phyloP scores from a whole-genome alignment of 352 stramenopile genomes.

The Phytophthora ohioensis region DNA sequence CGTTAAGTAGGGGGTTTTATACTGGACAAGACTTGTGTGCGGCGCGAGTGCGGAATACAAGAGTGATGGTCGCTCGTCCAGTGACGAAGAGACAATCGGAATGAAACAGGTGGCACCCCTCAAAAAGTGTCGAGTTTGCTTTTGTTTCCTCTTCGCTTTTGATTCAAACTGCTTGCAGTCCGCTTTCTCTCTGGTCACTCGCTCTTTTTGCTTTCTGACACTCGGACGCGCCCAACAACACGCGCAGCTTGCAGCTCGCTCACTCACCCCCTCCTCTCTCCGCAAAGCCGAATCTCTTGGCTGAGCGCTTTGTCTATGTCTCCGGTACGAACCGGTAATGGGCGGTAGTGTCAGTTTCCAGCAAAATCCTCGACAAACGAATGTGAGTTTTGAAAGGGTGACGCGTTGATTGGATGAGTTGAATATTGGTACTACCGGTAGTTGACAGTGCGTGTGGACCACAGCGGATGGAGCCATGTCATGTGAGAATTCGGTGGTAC shows the following conservation, averaged over 20 bases:
- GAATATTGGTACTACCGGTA: not conserved
- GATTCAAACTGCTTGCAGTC: not conserved
- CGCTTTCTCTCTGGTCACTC: constrained; percentile 16
- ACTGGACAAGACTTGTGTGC: constrained; percentile 3
- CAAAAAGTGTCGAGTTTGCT: constrained; percentile 27
- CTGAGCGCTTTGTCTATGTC: constrained; percentile 17
- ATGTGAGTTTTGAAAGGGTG: constrained; percentile 3
- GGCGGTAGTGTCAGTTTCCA: constrained; percentile 12
- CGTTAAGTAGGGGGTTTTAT: constrained; percentile 4
- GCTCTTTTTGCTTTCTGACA: constrained; percentile 54
- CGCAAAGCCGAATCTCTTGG: constrained; percentile 28
- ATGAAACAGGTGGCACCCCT: constrained; percentile 24
- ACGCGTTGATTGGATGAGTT: constrained; percentile 10
- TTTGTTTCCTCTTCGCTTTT: constrained; percentile 11
- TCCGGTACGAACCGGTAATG: constrained; percentile 1
- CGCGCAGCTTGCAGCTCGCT: constrained; percentile 1
- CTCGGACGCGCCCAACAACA: constrained; percentile 26
- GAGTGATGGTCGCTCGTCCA: constrained; percentile 38
- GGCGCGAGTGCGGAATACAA: constrained; percentile 19
- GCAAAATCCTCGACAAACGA: not conserved
- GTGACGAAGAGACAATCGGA: constrained; percentile 34
- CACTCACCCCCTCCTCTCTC: not conserved
- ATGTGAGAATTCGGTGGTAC: constrained; percentile 19
- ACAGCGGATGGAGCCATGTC: not conserved
- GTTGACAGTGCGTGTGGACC: not conserved